Evolutionary conservation across 805 yeast genomes (phyloP).

Genomic region (Saturnispora dispora): DNA sequence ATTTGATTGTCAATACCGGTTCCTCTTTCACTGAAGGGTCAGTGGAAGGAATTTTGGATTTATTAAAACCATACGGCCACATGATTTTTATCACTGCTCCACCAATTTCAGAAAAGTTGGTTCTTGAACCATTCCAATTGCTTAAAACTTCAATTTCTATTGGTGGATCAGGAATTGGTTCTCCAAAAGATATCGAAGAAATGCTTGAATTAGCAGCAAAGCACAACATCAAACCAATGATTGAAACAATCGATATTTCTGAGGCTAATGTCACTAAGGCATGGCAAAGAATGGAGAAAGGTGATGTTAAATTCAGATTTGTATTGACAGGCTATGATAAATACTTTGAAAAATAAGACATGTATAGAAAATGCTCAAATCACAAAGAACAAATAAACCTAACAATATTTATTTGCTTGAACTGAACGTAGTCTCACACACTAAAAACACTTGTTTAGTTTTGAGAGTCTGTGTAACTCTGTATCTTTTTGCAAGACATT

Average conservation of each 20-base stretch:
- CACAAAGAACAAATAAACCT: not conserved
- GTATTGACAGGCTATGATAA: constrained; percentile 43
- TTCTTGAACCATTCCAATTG: constrained; percentile 28
- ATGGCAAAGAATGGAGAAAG: constrained; percentile 38
- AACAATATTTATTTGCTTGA: not conserved
- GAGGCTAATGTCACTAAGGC: constrained; percentile 36
- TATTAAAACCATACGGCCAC: constrained; percentile 28
- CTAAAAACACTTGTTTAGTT: no score
- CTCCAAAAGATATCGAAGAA: constrained; percentile 36
- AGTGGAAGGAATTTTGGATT: constrained; percentile 19
- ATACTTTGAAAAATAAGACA: constrained; percentile 8
- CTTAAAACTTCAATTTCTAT: constrained; percentile 27
- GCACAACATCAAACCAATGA: constrained; percentile 40
- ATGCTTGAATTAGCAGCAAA: constrained; percentile 42
- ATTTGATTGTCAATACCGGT: constrained; percentile 43
- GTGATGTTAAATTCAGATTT: constrained; percentile 47
- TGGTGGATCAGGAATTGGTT: constrained; percentile 33
- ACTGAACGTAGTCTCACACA: no score
- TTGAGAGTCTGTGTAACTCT: no score
- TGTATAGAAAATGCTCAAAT: not conserved
- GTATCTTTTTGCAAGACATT: no score
- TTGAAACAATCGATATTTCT: constrained; percentile 40
- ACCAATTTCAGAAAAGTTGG: constrained; percentile 29
- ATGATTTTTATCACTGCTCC: constrained; percentile 25
- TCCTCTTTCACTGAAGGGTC: constrained; percentile 29